A percentile compares a stretch with the other conserved stretches of the same genome.
phyloP scores from a whole-genome alignment of 768 basidiomycete species.

The Suillus subalutaceus region DNA sequence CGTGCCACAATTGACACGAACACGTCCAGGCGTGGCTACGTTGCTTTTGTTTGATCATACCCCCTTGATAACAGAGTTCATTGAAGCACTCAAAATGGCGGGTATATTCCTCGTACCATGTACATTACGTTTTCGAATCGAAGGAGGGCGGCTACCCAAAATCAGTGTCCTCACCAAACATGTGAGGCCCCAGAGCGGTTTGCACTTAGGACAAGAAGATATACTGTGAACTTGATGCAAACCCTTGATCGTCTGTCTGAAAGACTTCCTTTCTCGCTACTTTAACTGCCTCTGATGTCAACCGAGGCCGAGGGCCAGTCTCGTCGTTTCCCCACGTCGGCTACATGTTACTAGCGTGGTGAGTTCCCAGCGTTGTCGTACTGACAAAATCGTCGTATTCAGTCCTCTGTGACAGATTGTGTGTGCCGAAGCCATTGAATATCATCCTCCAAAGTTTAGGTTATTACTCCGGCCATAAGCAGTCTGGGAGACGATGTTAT shows the following conservation, averaged over 20 bases:
- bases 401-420: slow-evolving; percentile 72
- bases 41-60: not conserved
- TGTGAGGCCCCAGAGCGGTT: not conserved
- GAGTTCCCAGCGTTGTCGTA: slow-evolving; percentile 24
- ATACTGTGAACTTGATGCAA: not conserved
- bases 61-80: not conserved
- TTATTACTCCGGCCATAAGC: slow-evolving; percentile 50
- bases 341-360: slow-evolving; percentile 75
- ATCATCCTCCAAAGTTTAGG: not conserved
- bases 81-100: not conserved
- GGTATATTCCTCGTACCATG: not conserved
- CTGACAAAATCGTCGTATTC: slow-evolving; percentile 17
- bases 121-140: not conserved
- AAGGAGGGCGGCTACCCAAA: not conserved
- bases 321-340: slow-evolving; percentile 61
- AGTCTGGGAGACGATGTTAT: slow-evolving; percentile 58
- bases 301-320: slow-evolving; percentile 34
- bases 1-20: not conserved
- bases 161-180: too few relatives aligned
- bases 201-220: not conserved
- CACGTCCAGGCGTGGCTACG: not conserved
- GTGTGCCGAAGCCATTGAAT: slow-evolving; percentile 22
- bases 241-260: not conserved
- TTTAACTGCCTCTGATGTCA: slow-evolving; percentile 29
- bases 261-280: slow-evolving; percentile 11